These are phyloP conservation scores for Phytophthora agathidicida DNA, from an alignment of 352 stramenopile genomes.

Conservation along the genomic window DNA sequence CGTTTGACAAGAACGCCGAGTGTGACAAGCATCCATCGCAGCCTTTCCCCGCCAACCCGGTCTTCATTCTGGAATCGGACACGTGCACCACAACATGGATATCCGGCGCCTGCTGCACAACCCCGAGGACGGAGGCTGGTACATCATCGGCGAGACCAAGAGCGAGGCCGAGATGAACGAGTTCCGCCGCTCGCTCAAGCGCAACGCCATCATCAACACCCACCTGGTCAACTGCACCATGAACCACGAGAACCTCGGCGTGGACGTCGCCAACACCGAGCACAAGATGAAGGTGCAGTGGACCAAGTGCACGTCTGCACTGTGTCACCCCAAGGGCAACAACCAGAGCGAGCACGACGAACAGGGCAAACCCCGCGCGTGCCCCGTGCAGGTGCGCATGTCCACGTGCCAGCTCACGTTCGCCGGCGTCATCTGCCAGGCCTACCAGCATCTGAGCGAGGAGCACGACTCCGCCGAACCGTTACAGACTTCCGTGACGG, in stretches of 20 bases:
- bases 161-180: constrained; percentile 76
- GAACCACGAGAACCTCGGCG: constrained; percentile 64
- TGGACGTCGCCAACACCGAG: constrained; percentile 46
- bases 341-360: constrained; percentile 34
- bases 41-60: constrained; percentile 21
- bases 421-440: constrained; percentile 72
- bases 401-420: constrained; percentile 84
- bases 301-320: constrained; percentile 81
- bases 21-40: constrained; percentile 40
- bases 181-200: constrained; percentile 78
- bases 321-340: constrained; percentile 75
- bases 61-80: constrained; percentile 33
- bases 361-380: constrained; percentile 44
- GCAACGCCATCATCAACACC: constrained; percentile 87
- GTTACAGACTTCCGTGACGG: constrained; percentile 71
- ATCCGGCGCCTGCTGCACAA: constrained; percentile 80
- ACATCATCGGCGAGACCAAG: constrained; percentile 79
- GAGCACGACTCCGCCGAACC: constrained; percentile 79
- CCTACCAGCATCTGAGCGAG: constrained; percentile 79
- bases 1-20: constrained; percentile 34
- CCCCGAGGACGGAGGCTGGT: constrained; percentile 77
- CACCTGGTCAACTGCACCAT: constrained; percentile 86
- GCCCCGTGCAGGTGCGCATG: constrained; percentile 80
- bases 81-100: constrained; percentile 49
- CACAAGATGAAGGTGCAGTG: constrained; percentile 90